Evolutionary conservation across 345 rosid genomes (phyloP), one percentile per base, ranked within the genome.

Genomic region (Kandelia obovata): DNA sequence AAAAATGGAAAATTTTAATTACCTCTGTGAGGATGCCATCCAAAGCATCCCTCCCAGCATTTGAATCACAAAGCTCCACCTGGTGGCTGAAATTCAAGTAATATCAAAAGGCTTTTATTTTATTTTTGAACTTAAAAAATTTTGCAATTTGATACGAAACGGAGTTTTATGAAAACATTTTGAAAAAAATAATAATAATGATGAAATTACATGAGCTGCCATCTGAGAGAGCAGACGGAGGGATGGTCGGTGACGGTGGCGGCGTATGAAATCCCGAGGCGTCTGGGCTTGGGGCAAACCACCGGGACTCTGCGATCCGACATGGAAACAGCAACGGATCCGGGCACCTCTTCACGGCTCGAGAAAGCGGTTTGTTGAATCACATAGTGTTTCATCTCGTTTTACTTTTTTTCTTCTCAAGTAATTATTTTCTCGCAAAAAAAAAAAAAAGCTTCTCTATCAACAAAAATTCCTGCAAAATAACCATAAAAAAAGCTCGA

Each of bases 21-120:
- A 94, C 98, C 95, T 88, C 85, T 0, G 89, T 47, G 62, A 89
- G 88, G 79, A 89, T 84, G 75, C 83, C 71, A 74, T 94, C 97
- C 79, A 91, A 84, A 71, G 83, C 75, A 78, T 94, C 96, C 65
- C 67, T 68, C 66, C 85, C 84, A 3, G 87, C 71, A 78, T 76
- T 84, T 7, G 96, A 76, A 65, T 89, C 97, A 78, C 68, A 70
- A 26, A 82, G 30, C 78, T 89, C 90, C 7, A 87, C 61, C 69
- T 94, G 97, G 66, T 83, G 86, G 79, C 97, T 91, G 84, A 55
- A 82, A 75, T 64, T 75, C 11, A 56, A 7, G 59, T 56, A 11
- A 56, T 11, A 21, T 56, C 2, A 25, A 56, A n/a, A 11, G 6
- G 16, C 1, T 27, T n/a, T 6, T 6, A n/a, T 56, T 25, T 3